Percentiles rank a stretch among this genome's conserved stretches.
Evolutionary conservation across 106 monocot genomes (phyloP).

Genomic region (Platanthera zijinensis): DNA sequence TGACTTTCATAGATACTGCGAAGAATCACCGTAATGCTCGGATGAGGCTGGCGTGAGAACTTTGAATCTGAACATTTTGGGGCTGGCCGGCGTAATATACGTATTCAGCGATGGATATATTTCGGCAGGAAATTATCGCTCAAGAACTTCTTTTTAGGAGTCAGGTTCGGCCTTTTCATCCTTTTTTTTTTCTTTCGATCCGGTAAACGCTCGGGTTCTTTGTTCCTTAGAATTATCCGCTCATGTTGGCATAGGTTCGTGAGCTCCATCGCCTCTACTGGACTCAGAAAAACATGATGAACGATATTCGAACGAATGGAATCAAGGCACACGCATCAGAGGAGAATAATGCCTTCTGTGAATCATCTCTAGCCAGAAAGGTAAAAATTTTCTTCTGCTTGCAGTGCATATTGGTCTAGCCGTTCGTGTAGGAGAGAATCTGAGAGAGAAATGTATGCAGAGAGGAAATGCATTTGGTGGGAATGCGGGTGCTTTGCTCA

Average conservation of each 20-base stretch:
- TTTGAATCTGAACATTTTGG: neutral
- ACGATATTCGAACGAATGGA: no score
- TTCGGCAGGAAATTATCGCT: neutral
- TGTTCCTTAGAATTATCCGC: neutral
- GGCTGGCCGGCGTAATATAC: neutral
- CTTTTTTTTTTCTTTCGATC: neutral
- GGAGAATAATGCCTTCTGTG: no score
- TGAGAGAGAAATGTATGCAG: no score
- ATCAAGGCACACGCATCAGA: no score
- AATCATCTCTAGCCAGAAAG: no score
- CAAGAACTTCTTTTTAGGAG: neutral
- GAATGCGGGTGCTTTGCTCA: no score
- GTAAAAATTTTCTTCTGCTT: no score
- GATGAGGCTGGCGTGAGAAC: neutral
- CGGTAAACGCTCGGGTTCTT: neutral
- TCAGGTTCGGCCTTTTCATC: neutral
- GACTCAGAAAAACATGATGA: neutral
- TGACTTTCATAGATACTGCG: no score
- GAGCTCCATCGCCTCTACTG: conserved; percentile 3
- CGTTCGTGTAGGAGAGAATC: no score
- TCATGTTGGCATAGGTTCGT: neutral
- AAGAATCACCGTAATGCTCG: no score
- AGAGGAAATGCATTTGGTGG: no score
- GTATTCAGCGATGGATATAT: neutral
- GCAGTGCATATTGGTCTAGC: no score